Base-by-base conservation (phyloP, 371 early-diverging fungal species). In the Basidiobolus heterosporus region DNA sequence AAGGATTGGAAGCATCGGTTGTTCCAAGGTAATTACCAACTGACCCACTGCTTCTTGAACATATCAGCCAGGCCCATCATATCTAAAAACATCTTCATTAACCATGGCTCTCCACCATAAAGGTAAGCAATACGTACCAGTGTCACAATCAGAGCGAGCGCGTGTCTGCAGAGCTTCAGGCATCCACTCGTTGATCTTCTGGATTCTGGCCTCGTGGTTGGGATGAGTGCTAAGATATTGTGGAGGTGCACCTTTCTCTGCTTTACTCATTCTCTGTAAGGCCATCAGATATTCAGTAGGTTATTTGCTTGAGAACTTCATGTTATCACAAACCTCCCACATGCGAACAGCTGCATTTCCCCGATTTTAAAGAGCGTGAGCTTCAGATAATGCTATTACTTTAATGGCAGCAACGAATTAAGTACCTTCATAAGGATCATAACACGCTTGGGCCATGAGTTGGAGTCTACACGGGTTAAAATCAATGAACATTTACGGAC, bases 401-500 rank as follows among this genome's bases (percentile, higher is more conserved):
- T 14, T 14, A 40, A 8, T n/a, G 3, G n/a, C n/a, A 19, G 8
- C 36, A 40, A 8, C 18, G 18, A 19, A 7, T 7, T 5, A 14
- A 17, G 8, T 42, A 42, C 42, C 42, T 49, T 82, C 80, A 7
- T 55, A 53, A 0, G 96, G 94, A 51, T 93, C 75, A 58, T 82
- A 95, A 53, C 96, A 95, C 15, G 94, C 96, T 49, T 78, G 75
- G 2, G 92, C 79, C 86, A 91, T 90, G 15, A 95, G 58, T 44
- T 70, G 59, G 22, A 95, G 59, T 0, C 92, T 90, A 55, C 13
- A 42, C 2, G 42, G 22, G 9, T 30, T 3, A 4, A 3, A 15
- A 3, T 42, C 18, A 20, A 11, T 11, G 17, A 3, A 20, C 6
- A 39, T 16, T 39, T 3, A 13, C 18, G n/a, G 6, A 13, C 18